Evolutionary conservation across 2,329 filamentous ascomycete genomes (phyloP).

Genomic region (Cordyceps militaris): DNA sequence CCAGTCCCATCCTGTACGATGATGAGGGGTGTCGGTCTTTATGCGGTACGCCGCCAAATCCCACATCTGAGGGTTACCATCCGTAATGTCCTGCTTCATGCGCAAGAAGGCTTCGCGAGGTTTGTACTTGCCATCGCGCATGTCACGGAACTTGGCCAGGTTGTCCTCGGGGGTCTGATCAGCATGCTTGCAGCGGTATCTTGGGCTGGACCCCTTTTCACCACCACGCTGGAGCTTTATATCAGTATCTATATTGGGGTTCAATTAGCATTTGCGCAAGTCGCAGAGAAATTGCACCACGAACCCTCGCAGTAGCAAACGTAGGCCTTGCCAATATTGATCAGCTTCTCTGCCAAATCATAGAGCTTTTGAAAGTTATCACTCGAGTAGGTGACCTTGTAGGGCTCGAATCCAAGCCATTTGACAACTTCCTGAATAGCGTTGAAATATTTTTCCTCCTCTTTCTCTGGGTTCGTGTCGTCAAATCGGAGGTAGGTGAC

Average conservation of each 20-base stretch:
- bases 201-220: slow-evolving; percentile 53
- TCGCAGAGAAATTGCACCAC: neutral
- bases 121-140: slow-evolving; percentile 87
- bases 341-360: slow-evolving; percentile 79
- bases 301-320: slow-evolving; percentile 70
- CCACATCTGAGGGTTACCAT: slow-evolving; percentile 93
- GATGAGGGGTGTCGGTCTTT: slow-evolving; percentile 61
- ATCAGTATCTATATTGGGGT: slow-evolving; percentile 50
- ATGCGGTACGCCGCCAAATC: slow-evolving; percentile 88
- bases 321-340: slow-evolving; percentile 64
- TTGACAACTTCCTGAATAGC: slow-evolving; percentile 82
- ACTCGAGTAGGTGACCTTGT: slow-evolving; percentile 70
- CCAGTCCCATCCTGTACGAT: slow-evolving; percentile 77
- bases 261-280: neutral
- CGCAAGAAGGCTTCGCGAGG: slow-evolving; percentile 76
- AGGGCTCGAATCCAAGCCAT: slow-evolving; percentile 61
- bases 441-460: slow-evolving; percentile 82
- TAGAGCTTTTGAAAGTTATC: slow-evolving; percentile 89
- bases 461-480: slow-evolving; percentile 90
- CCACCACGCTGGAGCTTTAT: slow-evolving; percentile 84
- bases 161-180: slow-evolving; percentile 69
- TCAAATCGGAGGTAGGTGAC: slow-evolving; percentile 56
- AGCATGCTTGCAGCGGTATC: slow-evolving; percentile 77
- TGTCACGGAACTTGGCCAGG: slow-evolving; percentile 74
- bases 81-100: slow-evolving; percentile 85